Base-by-base conservation (phyloP, 1,284 basidiomycete species). In the Sphagnurus paluster region DNA sequence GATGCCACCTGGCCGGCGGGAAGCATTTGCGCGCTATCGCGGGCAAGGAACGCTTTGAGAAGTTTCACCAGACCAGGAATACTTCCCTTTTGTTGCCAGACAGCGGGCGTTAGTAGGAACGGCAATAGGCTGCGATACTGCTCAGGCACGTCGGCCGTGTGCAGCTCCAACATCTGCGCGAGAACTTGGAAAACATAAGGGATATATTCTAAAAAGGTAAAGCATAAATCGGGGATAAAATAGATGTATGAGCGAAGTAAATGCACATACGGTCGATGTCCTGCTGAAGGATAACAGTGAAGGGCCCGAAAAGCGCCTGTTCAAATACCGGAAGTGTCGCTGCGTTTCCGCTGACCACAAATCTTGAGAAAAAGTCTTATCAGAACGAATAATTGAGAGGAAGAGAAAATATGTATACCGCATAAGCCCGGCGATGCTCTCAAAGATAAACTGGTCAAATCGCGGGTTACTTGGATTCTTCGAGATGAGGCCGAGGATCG, bases 131-230 rank as follows among this genome's bases (percentile, higher is more conserved):
- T 71, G 26, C 84, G 82, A 69, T 98, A 99, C 46, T 87, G 80
- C 1, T 75, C 70, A 0, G 96, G 93, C 6, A 97, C 73, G 20
- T 71, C 68, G 1, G 71, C 63, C 0, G 71, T 68, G 59, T 96
- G 94, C 7, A 93, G 72, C 56, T 95, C 91, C 28, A 99, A 84
- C 77, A 99, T 93, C 65, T 99, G 96, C 0, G 94, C 90, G 24
- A 98, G 82, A 56, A 99, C 84, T 64, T 99, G 97, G 77, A 99
- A 98, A 42, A 93, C 90, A 64, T 96, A 99, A 1, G 96, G 96
- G 42, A 97, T 89, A 64, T 98, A 99, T 70, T 98, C 96, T 93
- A 46, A 4, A 25, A 8, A 13, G 16, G 25, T 16, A 26, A n/a
- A 49, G 7, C 36, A 25, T 21, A 16, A 46, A 19, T 14, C 24